These are phyloP conservation scores for Sporothrix curviconia DNA, from an alignment of 2,329 filamentous ascomycete genomes.

Conservation along the genomic window DNA sequence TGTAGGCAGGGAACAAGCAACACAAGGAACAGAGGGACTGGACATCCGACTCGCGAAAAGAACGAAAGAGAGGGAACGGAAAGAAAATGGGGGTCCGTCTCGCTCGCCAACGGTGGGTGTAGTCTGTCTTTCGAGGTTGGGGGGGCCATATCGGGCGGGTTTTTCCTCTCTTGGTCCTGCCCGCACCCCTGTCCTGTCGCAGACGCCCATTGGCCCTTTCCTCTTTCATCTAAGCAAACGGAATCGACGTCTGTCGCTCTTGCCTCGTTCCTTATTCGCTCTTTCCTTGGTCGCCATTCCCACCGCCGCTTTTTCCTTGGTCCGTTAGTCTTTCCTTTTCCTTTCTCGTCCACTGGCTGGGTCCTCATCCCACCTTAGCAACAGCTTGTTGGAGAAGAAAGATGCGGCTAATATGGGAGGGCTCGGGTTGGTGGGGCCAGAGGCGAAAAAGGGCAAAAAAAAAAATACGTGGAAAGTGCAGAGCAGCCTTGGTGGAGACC, in stretches of 20 bases:
- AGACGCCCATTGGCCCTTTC: not conserved
- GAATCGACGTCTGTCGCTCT: not conserved
- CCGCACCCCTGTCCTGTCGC: not conserved
- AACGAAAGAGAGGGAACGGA: not conserved
- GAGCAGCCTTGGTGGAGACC: not conserved
- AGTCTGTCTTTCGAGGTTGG: conserved; percentile 8
- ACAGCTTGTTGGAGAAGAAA: not conserved
- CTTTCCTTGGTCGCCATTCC: not conserved
- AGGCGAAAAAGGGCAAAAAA: not conserved
- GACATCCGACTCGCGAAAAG: no score
- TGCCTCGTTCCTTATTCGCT: not conserved
- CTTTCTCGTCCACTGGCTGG: no score
- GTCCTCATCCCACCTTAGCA: not conserved
- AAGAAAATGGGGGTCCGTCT: not conserved
- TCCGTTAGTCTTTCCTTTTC: not conserved
- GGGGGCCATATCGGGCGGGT: conserved; percentile 2
- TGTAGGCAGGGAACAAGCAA: no score
- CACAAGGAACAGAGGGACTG: no score
- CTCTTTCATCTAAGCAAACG: no score
- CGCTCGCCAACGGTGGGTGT: conserved; percentile 7
- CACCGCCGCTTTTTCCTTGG: not conserved
- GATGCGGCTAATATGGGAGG: not conserved
- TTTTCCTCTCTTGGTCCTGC: not conserved
- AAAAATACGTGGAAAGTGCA: not conserved
- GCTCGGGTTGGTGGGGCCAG: not conserved